Conservation (phyloP, 179 eudicot genomes). For the Vitellaria paradoxa region DNA sequence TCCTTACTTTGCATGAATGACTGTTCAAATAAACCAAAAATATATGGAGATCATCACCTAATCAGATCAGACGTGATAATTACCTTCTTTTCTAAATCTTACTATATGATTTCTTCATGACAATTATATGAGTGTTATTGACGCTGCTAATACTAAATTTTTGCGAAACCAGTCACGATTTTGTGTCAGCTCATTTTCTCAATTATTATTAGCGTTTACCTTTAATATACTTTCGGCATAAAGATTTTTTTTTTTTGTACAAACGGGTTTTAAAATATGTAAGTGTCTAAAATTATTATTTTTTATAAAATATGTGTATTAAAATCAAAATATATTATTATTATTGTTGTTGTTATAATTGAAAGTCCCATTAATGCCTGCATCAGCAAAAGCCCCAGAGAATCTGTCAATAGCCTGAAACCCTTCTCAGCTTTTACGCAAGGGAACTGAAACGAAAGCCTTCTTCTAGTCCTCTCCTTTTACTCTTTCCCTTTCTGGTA, state of each 20-base stretch:
- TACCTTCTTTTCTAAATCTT: slow-evolving; percentile 15
- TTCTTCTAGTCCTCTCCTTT: too few species aligned
- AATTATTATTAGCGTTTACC: too few species aligned
- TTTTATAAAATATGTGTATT: too few species aligned
- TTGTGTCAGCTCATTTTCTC: not conserved
- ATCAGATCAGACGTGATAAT: slow-evolving; percentile 21
- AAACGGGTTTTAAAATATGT: too few species aligned
- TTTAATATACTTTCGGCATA: too few species aligned
- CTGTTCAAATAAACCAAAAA: slow-evolving; percentile 25
- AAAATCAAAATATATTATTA: too few species aligned
- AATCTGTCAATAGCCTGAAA: not conserved
- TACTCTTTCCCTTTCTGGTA: not conserved
- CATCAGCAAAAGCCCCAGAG: slow-evolving; percentile 24
- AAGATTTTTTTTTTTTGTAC: too few species aligned
- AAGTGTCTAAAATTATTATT: too few species aligned
- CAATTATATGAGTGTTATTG: slow-evolving; percentile 16
- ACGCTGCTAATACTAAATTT: slow-evolving; percentile 8
- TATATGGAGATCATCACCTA: slow-evolving; percentile 18
- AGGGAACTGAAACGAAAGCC: slow-evolving; percentile 17
- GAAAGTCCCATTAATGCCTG: slow-evolving; percentile 17
- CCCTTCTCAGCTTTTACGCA: slow-evolving; percentile 22
- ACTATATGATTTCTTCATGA: slow-evolving; percentile 17
- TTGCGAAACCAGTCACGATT: not conserved
- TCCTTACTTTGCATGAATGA: slow-evolving; percentile 17
- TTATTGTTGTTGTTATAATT: too few species aligned